phyloP scores from a whole-genome alignment of 129 eudicot genomes.

The Flaveria sonorensis region DNA sequence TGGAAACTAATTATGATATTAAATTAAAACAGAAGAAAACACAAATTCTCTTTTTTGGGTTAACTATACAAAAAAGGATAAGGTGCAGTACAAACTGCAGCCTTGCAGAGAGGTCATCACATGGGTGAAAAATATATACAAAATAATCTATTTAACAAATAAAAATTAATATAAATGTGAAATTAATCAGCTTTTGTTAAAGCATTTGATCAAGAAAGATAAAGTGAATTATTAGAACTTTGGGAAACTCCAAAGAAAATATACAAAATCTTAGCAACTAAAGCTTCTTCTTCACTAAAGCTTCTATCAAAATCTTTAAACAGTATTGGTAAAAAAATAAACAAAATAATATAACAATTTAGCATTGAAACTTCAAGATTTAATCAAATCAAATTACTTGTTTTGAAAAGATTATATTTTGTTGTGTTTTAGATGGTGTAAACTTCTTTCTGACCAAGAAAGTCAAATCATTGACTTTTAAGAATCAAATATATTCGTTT shows the following conservation, averaged over 20 bases:
- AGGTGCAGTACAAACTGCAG: conserved; percentile 33
- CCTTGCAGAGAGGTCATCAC: conserved; percentile 40
- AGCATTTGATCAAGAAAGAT: conserved; percentile 36
- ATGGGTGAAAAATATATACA: conserved; percentile 30
- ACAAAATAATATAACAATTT: neutral
- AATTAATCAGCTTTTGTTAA: conserved; percentile 29
- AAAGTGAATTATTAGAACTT: conserved; percentile 30
- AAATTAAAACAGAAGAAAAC: conserved; percentile 14
- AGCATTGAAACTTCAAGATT: neutral
- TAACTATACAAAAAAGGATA: conserved; percentile 33
- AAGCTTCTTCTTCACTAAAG: conserved; percentile 51
- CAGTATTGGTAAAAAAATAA: neutral
- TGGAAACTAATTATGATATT: conserved; percentile 4
- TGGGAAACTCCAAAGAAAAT: conserved; percentile 38
- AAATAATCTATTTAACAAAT: conserved; percentile 16
- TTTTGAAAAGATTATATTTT: neutral
- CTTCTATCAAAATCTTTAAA: conserved; percentile 21
- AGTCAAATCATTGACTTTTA: conserved; percentile 1
- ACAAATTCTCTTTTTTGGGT: conserved; percentile 26
- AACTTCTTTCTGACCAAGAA: conserved; percentile 2
- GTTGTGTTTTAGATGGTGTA: conserved; percentile 7
- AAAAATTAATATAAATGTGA: neutral
- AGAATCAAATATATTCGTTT: neutral
- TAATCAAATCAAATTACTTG: conserved; percentile 17
- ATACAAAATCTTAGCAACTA: conserved; percentile 6